Evolutionary conservation across 2,329 filamentous ascomycete species (phyloP).

Genomic region (Fusarium chlamydosporum): DNA sequence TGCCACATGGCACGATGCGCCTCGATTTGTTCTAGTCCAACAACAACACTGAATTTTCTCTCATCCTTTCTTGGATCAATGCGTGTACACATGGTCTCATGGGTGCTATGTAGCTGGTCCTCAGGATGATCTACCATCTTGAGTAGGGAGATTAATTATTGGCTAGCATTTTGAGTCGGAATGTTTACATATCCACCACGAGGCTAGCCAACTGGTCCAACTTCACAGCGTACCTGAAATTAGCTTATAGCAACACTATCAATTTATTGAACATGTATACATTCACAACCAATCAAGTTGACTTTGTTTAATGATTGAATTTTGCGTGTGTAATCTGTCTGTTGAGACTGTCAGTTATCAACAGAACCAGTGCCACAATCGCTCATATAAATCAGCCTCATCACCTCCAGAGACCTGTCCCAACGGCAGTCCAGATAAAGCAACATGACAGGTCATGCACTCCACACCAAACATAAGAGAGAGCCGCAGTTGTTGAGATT

Average conservation of each 20-base stretch:
- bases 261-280: neutral
- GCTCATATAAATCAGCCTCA: constrained; percentile 20
- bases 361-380: neutral
- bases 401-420: constrained; percentile 4
- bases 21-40: constrained; percentile 3
- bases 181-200: neutral
- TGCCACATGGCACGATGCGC: constrained; percentile 16
- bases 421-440: constrained; percentile 20
- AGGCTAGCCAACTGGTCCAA: neutral
- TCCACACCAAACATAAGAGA: constrained; percentile 32
- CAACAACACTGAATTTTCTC: constrained; percentile 3
- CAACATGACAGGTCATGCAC: constrained; percentile 31
- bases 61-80: constrained; percentile 10
- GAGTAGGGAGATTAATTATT: neutral
- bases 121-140: neutral
- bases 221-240: neutral
- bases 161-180: neutral
- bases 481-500: constrained; percentile 46
- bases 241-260: too few species aligned
- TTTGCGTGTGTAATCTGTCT: too few species aligned
- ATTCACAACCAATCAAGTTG: neutral
- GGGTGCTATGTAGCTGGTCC: neutral
- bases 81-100: neutral
- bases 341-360: neutral
- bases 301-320: neutral